Base-by-base conservation (phyloP, 305 asterid genomes). In the Withania somnifera region DNA sequence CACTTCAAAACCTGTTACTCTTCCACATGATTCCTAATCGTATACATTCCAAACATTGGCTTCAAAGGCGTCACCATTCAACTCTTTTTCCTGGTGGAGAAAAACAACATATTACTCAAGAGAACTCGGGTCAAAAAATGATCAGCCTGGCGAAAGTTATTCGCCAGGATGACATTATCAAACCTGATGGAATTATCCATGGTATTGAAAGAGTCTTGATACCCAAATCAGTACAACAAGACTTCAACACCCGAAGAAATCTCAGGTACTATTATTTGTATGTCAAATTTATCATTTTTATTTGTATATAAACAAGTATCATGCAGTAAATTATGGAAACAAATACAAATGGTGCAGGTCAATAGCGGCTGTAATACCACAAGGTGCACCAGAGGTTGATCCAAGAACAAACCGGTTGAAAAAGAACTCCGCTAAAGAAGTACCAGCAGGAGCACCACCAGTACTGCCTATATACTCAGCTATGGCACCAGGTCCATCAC, bases 301-400 rank as follows among this genome's bases (percentile, higher is more conserved):
- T n/a, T n/a, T n/a, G n/a, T n/a, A n/a, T n/a, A n/a, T n/a, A n/a
- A n/a, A n/a, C n/a, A n/a, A n/a, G n/a, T n/a, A n/a, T n/a, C n/a
- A n/a, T n/a, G n/a, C n/a, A n/a, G n/a, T n/a, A n/a, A n/a, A n/a
- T n/a, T n/a, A n/a, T n/a, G n/a, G n/a, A n/a, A n/a, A n/a, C n/a
- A n/a, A n/a, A n/a, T n/a, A n/a, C n/a, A n/a, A n/a, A n/a, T n/a
- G n/a, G n/a, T n/a, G n/a, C n/a, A n/a, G 87, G 0, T 60, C 97
- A 42, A 93, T 94, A 66, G 86, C 99, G 24, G 98, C 99, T 17
- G 98, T 96, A 0, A 6, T 93, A 0, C 99, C 99, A 0, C 66
- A 89, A n/a, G 98, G 98, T 3, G 99, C 98, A 0, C 99, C 99
- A 36, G 98, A 92, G 42, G 90, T 94, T 1, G 99, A 96, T 88